Evolutionary conservation across 1,284 basidiomycete genomes (phyloP), one percentile per base, ranked within the genome.

Genomic region (Meripilus lineatus): DNA sequence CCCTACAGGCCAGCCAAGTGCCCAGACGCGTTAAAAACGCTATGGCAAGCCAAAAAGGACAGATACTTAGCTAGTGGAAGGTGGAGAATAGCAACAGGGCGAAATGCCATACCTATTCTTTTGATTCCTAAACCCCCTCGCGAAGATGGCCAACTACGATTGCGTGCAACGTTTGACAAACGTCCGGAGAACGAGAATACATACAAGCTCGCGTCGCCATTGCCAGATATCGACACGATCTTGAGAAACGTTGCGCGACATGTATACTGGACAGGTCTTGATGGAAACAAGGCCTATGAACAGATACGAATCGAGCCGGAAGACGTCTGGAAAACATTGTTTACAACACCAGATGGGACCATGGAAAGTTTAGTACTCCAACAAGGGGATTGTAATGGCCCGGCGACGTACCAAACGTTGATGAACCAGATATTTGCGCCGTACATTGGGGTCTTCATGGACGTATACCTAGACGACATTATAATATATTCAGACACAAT

Each of bases 331-430:
- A n/a, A n/a, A n/a, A n/a, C n/a, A n/a, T n/a, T n/a, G n/a, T n/a
- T n/a, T n/a, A n/a, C 45, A 4, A 54, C 50, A 3, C 50, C 50
- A 4, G 58, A 67, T 48, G 66, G 68, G 2, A 67, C 52, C 0
- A 66, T 68, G 61, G 56, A 56, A 3, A 65, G 64, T 44, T 33
- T 57, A 3, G 64, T 69, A 0, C 47, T 70, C 42, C 66, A 69
- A 40, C 56, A 58, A 32, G 66, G 67, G n/a, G 1, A 66, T 67
- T 63, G n/a, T n/a, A n/a, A n/a, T n/a, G n/a, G n/a, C n/a, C n/a
- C n/a, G n/a, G n/a, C n/a, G n/a, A n/a, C n/a, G n/a, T n/a, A n/a
- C n/a, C n/a, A n/a, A n/a, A n/a, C n/a, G n/a, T n/a, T n/a, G n/a
- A n/a, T n/a, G n/a, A 66, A 57, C 28, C 44, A 58, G 38, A 38